Evolutionary conservation across 805 yeast genomes (phyloP).

Genomic region (Cyberlindnera sargentensis): DNA sequence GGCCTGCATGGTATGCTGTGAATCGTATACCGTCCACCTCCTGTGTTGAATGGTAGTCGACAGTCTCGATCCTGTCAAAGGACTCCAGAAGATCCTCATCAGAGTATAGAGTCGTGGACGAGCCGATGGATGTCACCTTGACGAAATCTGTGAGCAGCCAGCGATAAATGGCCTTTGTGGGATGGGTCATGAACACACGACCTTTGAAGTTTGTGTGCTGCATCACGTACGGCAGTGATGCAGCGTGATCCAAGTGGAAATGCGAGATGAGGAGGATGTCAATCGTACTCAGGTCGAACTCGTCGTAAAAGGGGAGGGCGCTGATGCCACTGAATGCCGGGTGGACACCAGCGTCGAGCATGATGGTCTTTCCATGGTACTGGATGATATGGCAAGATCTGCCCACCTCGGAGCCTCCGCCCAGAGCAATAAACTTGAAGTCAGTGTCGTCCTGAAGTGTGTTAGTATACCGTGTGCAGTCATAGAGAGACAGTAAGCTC

Average conservation of each 20-base stretch:
- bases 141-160: conserved; percentile 95
- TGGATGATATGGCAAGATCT: conserved; percentile 90
- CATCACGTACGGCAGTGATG: conserved; percentile 96
- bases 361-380: conserved; percentile 88
- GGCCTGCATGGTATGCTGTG: conserved; percentile 99
- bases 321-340: conserved; percentile 90
- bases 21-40: conserved; percentile 92
- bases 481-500: too few relatives aligned
- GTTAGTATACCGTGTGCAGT: not conserved
- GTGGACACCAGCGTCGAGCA: conserved; percentile 98
- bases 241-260: conserved; percentile 97
- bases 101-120: conserved; percentile 52
- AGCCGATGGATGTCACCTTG: conserved; percentile 64
- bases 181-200: conserved; percentile 97
- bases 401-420: conserved; percentile 99
- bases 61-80: conserved; percentile 85
- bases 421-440: conserved; percentile 77
- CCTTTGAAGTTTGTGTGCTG: conserved; percentile 93
- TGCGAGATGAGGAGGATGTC: conserved; percentile 87
- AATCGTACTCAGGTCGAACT: conserved; percentile 80
- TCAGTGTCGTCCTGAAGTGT: conserved; percentile 16
- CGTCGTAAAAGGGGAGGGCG: conserved; percentile 92
- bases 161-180: conserved; percentile 95
- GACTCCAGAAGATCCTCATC: conserved; percentile 87
- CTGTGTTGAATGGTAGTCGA: conserved; percentile 92